Conservation (phyloP, 495 filamentous ascomycete species). For the Lindgomyces ingoldianus region DNA sequence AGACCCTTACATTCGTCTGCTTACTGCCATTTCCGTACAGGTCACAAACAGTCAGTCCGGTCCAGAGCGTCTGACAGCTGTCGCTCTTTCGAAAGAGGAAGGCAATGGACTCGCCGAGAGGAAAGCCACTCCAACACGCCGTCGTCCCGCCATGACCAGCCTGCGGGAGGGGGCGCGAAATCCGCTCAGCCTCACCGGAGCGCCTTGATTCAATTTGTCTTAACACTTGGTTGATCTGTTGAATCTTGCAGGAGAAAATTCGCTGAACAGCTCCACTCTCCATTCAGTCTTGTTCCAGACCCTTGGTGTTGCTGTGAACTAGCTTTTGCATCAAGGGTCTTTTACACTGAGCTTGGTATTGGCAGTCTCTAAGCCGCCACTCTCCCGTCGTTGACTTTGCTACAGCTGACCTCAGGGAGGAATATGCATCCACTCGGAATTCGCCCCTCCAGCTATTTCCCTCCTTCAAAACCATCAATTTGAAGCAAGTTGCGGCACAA, state of each 20-base stretch:
- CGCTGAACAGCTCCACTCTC: background rate
- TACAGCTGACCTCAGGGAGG: too few species aligned
- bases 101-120: background rate
- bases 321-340: too few species aligned
- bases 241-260: background rate
- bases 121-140: background rate
- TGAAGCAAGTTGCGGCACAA: too few species aligned
- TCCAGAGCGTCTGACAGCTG: background rate
- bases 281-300: background rate
- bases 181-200: background rate
- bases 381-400: too few species aligned
- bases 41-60: background rate
- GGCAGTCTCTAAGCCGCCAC: too few species aligned
- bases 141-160: background rate
- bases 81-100: too few species aligned
- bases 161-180: background rate
- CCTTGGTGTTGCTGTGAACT: background rate
- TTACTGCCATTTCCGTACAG: background rate
- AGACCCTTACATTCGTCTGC: background rate
- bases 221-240: background rate
- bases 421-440: too few species aligned
- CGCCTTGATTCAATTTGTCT: background rate
- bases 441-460: too few species aligned
- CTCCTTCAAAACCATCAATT: too few species aligned
- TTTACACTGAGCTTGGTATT: too few species aligned